These are phyloP conservation scores for Schizosaccharomyces lindneri DNA, from an alignment of 805 yeast species.

Conservation along the genomic window DNA sequence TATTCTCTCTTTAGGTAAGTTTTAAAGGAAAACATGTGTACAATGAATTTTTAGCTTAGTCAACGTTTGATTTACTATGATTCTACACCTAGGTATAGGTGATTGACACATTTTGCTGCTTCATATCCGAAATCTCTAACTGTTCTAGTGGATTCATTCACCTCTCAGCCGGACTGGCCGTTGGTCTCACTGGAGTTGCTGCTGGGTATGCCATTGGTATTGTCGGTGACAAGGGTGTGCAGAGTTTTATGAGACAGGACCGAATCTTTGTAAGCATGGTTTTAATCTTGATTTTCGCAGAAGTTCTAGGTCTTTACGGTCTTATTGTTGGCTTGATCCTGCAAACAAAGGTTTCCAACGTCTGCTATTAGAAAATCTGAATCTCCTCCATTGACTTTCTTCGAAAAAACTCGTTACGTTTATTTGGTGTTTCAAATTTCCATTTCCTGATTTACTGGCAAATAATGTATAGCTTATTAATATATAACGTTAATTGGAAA, in stretches of 20 bases:
- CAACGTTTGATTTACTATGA: no score
- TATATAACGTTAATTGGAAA: no score
- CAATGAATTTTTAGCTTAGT: no score
- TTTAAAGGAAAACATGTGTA: no score
- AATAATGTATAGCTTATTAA: no score
- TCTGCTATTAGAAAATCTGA: not conserved
- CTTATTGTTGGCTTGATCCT: conserved; percentile 86
- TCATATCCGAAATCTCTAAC: not conserved
- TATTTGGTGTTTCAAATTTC: no score
- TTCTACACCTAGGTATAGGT: no score
- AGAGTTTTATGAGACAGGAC: conserved; percentile 96
- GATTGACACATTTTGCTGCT: not conserved
- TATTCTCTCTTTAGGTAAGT: conserved; percentile 62
- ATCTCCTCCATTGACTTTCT: not conserved
- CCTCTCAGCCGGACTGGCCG: conserved; percentile 92
- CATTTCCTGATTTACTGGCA: no score
- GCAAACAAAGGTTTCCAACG: conserved; percentile 17
- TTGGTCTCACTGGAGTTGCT: conserved; percentile 89
- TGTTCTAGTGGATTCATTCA: conserved; percentile 59
- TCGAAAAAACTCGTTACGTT: no score
- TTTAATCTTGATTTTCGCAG: conserved; percentile 93
- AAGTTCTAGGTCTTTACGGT: conserved; percentile 58
- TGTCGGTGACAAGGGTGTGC: conserved; percentile 98
- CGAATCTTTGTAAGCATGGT: conserved; percentile 96
- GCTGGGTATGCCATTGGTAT: conserved; percentile 98